Evolutionary conservation across 352 stramenopile species (phyloP).

Genomic region (Globisporangium yorkense): DNA sequence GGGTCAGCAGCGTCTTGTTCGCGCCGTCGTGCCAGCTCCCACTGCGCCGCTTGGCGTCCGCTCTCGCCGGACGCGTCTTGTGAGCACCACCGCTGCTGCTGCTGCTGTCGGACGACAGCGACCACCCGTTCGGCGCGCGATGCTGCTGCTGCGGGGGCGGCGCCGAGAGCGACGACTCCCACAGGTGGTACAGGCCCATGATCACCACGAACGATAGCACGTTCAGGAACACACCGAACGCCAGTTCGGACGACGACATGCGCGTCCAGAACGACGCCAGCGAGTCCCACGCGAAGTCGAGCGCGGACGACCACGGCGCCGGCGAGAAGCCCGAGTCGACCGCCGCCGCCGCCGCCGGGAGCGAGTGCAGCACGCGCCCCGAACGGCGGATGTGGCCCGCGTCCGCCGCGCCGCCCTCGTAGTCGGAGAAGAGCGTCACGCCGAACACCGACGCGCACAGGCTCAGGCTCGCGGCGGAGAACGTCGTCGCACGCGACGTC

Average conservation of each 20-base stretch:
- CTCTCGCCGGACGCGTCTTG: not conserved
- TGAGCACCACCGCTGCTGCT: not conserved
- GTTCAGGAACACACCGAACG: slow-evolving; percentile 62
- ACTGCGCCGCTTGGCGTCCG: slow-evolving; percentile 10
- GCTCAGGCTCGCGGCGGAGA: slow-evolving; percentile 53
- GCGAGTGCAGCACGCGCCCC: slow-evolving; percentile 58
- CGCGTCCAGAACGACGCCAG: slow-evolving; percentile 40
- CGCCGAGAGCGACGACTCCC: slow-evolving; percentile 22
- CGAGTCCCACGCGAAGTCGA: slow-evolving; percentile 25
- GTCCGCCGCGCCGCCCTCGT: slow-evolving; percentile 27
- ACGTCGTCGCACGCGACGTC: slow-evolving; percentile 30
- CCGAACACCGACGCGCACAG: slow-evolving; percentile 73
- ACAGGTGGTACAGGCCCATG: slow-evolving; percentile 56
- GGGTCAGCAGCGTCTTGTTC: not conserved
- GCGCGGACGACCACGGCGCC: slow-evolving; percentile 21
- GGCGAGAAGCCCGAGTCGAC: slow-evolving; percentile 25
- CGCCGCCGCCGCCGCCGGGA: slow-evolving; percentile 16
- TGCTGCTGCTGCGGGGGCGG: not conserved
- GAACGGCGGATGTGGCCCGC: slow-evolving; percentile 42
- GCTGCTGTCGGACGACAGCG: not conserved
- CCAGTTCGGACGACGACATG: slow-evolving; percentile 53
- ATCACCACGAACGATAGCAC: slow-evolving; percentile 68
- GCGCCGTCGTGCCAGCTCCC: slow-evolving; percentile 8
- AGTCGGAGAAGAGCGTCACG: slow-evolving; percentile 65
- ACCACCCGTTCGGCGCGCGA: not conserved